A percentile compares a stretch with the other conserved stretches of the same genome.
phyloP scores from a whole-genome alignment of 1,284 basidiomycete species.

The Microbotryum scabiosae region DNA sequence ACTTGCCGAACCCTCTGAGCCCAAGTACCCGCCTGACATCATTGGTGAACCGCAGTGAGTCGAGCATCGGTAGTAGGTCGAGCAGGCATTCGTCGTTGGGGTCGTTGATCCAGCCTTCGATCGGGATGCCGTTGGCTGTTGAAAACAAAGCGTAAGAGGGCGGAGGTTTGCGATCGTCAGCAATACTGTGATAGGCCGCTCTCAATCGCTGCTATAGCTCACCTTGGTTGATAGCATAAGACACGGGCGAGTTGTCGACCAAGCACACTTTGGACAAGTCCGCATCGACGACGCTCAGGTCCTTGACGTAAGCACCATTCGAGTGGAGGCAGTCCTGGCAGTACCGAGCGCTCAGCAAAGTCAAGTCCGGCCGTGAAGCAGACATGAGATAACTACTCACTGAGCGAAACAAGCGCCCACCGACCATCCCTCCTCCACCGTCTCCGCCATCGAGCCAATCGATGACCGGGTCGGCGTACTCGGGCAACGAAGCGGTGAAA shows the following conservation, averaged over 20 bases:
- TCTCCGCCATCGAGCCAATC: constrained; percentile 97
- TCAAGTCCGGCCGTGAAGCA: neutral
- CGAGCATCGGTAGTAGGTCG: constrained; percentile 87
- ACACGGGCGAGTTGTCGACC: constrained; percentile 91
- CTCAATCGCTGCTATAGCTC: constrained; percentile 35
- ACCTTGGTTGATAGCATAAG: constrained; percentile 90
- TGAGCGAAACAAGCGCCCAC: constrained; percentile 82
- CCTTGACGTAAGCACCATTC: constrained; percentile 91
- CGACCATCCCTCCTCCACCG: constrained; percentile 58
- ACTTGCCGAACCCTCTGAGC: constrained; percentile 45
- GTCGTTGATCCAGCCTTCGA: constrained; percentile 98
- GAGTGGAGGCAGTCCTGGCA: constrained; percentile 78
- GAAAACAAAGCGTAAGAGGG: neutral
- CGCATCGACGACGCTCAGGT: constrained; percentile 73
- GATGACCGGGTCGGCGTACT: constrained; percentile 98
- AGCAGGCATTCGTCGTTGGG: constrained; percentile 92
- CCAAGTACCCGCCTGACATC: constrained; percentile 91
- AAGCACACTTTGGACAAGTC: constrained; percentile 87
- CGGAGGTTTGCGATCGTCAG: no score
- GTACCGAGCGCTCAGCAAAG: neutral
- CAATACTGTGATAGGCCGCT: neutral
- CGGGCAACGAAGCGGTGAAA: constrained; percentile 97
- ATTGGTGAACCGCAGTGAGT: constrained; percentile 87
- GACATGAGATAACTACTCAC: constrained; percentile 48
- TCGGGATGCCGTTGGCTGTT: constrained; percentile 90